Conservation (phyloP, 2,329 filamentous ascomycete species). For the Orbilia brochopaga region DNA sequence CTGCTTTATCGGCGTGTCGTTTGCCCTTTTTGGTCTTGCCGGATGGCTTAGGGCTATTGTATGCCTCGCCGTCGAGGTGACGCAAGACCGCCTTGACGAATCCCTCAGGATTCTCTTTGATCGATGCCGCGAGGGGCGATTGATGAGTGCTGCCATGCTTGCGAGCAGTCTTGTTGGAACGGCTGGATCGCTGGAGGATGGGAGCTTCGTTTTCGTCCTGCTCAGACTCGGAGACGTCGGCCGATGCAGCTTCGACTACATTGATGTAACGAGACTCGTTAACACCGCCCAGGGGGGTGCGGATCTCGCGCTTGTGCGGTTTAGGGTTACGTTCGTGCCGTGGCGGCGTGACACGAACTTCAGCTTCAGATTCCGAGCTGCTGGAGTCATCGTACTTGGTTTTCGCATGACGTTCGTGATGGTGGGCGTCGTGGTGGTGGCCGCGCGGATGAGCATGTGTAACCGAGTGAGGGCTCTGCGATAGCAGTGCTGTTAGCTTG, state of each 20-base stretch:
- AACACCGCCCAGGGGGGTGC: background rate
- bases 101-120: conserved; percentile 15
- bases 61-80: conserved; percentile 1
- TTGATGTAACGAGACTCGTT: background rate
- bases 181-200: background rate
- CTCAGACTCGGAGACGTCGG: background rate
- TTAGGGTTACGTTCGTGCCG: background rate
- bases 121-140: conserved; percentile 10
- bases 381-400: background rate
- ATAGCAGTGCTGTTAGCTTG: too few species aligned
- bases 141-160: background rate
- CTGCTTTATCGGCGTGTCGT: background rate
- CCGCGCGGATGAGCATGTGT: background rate
- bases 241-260: background rate
- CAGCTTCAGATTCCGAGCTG: conserved; percentile 6
- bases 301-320: background rate
- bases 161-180: background rate
- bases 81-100: conserved; percentile 10
- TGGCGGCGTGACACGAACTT: background rate
- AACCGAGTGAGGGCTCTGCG: too few species aligned
- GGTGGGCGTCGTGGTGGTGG: background rate
- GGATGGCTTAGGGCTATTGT: background rate
- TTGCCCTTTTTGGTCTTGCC: background rate
- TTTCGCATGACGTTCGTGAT: background rate
- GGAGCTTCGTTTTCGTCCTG: conserved; percentile 19